Evolutionary conservation across 2,329 filamentous ascomycete species (phyloP).

Genomic region (Myriosclerotinia scirpicola): DNA sequence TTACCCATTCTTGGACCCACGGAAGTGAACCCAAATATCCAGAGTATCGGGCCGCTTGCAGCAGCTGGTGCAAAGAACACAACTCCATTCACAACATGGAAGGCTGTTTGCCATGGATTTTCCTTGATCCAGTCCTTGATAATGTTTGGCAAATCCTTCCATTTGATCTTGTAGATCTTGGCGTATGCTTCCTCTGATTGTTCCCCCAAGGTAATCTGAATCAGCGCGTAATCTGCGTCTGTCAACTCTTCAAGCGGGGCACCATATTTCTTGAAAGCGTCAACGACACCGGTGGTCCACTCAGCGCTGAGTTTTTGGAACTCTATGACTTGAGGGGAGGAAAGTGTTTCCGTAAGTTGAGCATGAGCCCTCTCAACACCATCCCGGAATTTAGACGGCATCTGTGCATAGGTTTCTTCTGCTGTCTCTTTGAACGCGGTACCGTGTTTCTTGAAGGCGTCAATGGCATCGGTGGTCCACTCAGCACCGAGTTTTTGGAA

Average conservation of each 20-base stretch:
- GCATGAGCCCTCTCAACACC: not conserved
- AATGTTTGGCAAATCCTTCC: not conserved
- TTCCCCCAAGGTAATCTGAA: not conserved
- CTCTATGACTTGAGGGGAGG: not conserved
- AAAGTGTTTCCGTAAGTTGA: not conserved
- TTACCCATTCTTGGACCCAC: slow-evolving; percentile 10
- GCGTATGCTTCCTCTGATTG: slow-evolving; percentile 1
- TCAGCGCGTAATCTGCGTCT: not conserved
- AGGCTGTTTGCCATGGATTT: slow-evolving; percentile 3
- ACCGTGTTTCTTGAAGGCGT: not conserved
- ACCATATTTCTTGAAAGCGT: slow-evolving; percentile 2
- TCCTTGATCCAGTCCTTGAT: not conserved
- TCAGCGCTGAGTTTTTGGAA: not conserved
- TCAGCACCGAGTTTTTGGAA: not conserved
- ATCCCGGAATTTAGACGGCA: not conserved
- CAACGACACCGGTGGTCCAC: not conserved
- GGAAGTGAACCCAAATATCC: not conserved
- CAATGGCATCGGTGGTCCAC: not conserved
- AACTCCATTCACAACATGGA: slow-evolving; percentile 4
- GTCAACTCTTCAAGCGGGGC: not conserved
- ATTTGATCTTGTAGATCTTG: not conserved
- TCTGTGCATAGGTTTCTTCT: not conserved
- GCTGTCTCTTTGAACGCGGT: not conserved
- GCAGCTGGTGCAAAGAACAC: slow-evolving; percentile 16
- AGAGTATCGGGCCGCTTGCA: slow-evolving; percentile 10